A percentile compares a stretch with the other conserved stretches of the same genome.
These are phyloP conservation scores for Pseudozyma flocculosa DNA, from an alignment of 1,284 basidiomycete genomes.

Conservation along the genomic window DNA sequence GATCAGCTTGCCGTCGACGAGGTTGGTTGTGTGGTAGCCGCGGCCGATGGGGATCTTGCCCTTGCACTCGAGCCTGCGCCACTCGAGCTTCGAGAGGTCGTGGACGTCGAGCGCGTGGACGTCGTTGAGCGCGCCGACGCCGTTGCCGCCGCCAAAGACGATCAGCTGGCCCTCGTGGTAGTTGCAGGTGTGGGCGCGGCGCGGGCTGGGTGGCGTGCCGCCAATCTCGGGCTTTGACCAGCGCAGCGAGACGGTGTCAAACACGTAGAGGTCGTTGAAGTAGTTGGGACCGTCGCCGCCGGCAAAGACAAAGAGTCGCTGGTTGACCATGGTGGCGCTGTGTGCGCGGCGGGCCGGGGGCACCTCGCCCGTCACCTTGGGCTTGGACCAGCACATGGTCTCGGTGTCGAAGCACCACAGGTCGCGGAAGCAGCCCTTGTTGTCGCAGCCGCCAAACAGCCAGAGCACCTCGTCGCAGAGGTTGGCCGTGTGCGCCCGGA, in stretches of 20 bases:
- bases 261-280: constrained; percentile 70
- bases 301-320: constrained; percentile 76
- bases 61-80: constrained; percentile 60
- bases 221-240: constrained; percentile 39
- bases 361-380: constrained; percentile 34
- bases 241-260: constrained; percentile 67
- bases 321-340: constrained; percentile 79
- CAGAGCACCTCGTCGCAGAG: constrained; percentile 78
- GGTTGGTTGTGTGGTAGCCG: constrained; percentile 86
- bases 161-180: constrained; percentile 73
- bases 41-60: constrained; percentile 64
- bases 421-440: constrained; percentile 72
- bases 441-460: constrained; percentile 86
- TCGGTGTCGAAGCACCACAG: constrained; percentile 85
- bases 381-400: constrained; percentile 78
- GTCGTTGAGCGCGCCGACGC: constrained; percentile 82
- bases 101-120: constrained; percentile 79
- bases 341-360: constrained; percentile 74
- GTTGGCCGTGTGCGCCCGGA: constrained; percentile 81
- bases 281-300: constrained; percentile 74
- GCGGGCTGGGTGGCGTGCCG: constrained; percentile 64
- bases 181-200: constrained; percentile 84
- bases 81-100: constrained; percentile 66
- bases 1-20: constrained; percentile 80
- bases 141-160: constrained; percentile 89